Conservation (phyloP, 2,329 filamentous ascomycete genomes). For the Nannizziopsis arthrosporioides region DNA sequence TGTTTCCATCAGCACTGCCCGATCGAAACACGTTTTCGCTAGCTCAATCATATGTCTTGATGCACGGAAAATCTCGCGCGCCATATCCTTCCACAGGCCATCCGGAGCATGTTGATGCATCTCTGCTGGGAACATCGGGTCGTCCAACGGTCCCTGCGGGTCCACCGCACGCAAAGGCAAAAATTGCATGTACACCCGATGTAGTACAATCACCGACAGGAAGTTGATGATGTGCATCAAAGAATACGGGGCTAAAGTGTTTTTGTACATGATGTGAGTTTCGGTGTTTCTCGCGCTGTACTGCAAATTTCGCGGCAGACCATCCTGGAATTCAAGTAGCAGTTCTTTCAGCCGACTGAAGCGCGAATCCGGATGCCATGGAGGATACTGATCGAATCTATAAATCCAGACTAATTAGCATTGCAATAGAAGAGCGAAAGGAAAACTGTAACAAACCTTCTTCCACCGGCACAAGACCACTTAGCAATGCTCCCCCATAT, state of each 20-base stretch:
- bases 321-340: slow-evolving; percentile 40
- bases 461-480: slow-evolving; percentile 45
- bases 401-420: neutral
- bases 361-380: slow-evolving; percentile 42
- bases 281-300: slow-evolving; percentile 43
- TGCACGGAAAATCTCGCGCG: slow-evolving; percentile 40
- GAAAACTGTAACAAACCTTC: slow-evolving; percentile 32
- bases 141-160: slow-evolving; percentile 44
- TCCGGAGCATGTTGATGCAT: slow-evolving; percentile 31
- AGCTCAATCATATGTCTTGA: slow-evolving; percentile 45
- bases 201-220: slow-evolving; percentile 44
- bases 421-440: neutral
- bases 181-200: slow-evolving; percentile 46
- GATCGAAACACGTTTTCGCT: slow-evolving; percentile 40
- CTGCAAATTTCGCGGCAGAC: slow-evolving; percentile 41
- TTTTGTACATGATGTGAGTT: slow-evolving; percentile 43
- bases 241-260: slow-evolving; percentile 42
- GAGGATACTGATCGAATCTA: slow-evolving; percentile 39
- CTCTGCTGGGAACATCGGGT: slow-evolving; percentile 36
- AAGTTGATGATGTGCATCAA: slow-evolving; percentile 45
- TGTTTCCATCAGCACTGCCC: slow-evolving; percentile 42
- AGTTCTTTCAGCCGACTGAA: slow-evolving; percentile 38
- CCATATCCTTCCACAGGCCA: slow-evolving; percentile 44
- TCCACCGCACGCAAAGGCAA: slow-evolving; percentile 39
- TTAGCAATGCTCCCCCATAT: slow-evolving; percentile 45